phyloP scores from a whole-genome alignment of 441 rosid species.

The Jatropha podagrica region DNA sequence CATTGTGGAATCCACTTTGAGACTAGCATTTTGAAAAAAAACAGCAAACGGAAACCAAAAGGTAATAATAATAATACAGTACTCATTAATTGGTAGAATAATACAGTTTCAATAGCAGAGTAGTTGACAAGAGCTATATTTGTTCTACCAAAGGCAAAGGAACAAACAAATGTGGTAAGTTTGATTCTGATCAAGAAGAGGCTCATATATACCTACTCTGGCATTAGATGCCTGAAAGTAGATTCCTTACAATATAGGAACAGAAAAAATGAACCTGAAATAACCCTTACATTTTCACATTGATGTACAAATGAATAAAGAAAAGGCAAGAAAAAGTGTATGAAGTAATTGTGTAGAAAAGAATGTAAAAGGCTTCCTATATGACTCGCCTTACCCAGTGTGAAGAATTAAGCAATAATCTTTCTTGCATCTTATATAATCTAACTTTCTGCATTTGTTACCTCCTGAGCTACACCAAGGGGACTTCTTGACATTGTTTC shows the following conservation, averaged over 20 bases:
- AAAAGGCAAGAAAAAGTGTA: not conserved
- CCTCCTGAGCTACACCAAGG: slow-evolving; percentile 18
- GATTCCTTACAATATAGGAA: slow-evolving; percentile 3
- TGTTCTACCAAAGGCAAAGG: not conserved
- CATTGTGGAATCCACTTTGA: no score
- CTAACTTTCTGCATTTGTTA: slow-evolving; percentile 21
- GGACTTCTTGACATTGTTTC: slow-evolving; percentile 31
- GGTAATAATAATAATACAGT: not conserved
- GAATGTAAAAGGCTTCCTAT: slow-evolving; percentile 20
- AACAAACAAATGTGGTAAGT: not conserved
- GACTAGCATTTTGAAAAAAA: no score
- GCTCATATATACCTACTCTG: not conserved
- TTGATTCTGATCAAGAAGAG: not conserved
- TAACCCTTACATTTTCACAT: slow-evolving; percentile 13
- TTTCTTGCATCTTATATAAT: slow-evolving; percentile 8
- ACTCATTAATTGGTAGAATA: not conserved
- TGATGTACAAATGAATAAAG: slow-evolving; percentile 17
- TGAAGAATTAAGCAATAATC: not conserved
- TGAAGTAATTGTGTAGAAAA: not conserved
- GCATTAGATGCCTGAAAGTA: not conserved
- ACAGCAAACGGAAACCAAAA: no score
- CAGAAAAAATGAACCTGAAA: slow-evolving; percentile 3
- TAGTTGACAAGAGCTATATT: not conserved
- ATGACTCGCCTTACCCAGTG: slow-evolving; percentile 20
- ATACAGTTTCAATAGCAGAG: not conserved